Percentiles rank a stretch among this genome's conserved stretches.
phyloP scores from a whole-genome alignment of 208 protist genomes.

The Phytomonas sp. region DNA sequence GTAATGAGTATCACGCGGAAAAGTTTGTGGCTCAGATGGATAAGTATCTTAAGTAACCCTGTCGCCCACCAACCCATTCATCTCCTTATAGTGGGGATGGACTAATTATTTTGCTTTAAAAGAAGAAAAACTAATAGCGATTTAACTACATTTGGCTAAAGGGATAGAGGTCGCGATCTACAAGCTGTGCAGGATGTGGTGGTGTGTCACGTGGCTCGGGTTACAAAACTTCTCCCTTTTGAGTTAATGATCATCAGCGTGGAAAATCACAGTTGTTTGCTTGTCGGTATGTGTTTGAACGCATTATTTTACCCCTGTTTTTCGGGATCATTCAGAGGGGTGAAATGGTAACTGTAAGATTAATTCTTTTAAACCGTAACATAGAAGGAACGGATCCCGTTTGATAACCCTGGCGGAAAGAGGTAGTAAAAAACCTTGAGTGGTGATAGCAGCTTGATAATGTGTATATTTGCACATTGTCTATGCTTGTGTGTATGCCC shows the following conservation, averaged over 20 bases:
- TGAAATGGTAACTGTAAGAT: background rate
- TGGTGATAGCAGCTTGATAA: background rate
- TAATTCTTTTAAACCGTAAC: background rate
- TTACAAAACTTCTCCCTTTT: background rate
- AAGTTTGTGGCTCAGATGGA: constrained; percentile 7
- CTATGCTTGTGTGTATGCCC: background rate
- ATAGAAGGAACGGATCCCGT: background rate
- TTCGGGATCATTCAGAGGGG: background rate
- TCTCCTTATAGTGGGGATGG: background rate
- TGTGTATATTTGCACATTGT: background rate
- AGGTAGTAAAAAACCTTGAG: background rate
- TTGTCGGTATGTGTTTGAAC: background rate
- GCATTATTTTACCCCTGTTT: background rate
- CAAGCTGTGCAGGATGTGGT: background rate
- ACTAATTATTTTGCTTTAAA: background rate
- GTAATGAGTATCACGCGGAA: constrained; percentile 6
- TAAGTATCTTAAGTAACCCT: constrained; percentile 10
- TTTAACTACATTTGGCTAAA: background rate
- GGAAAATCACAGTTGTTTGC: background rate
- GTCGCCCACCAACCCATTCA: background rate
- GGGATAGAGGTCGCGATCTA: background rate
- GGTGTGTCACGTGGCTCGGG: background rate
- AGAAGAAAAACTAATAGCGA: background rate
- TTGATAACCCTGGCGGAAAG: background rate
- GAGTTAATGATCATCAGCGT: background rate